Conservation (phyloP, 352 stramenopile genomes). For the Globisporangium megalacanthum region DNA sequence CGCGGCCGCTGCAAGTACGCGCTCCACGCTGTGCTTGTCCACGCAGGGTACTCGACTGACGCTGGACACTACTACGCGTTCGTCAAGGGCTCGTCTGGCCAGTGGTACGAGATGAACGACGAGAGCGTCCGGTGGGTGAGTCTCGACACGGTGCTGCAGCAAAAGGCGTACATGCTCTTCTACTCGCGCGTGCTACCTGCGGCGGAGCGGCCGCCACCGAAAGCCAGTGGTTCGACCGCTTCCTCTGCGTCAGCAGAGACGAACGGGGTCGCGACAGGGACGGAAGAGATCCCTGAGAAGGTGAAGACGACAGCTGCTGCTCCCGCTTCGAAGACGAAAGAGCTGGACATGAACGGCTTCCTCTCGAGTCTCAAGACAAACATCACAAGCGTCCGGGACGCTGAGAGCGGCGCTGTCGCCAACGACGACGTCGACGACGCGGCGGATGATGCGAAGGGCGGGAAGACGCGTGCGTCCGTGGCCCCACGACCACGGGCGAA, state of each 20-base stretch:
- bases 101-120: constrained; percentile 93
- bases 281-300: constrained; percentile 12
- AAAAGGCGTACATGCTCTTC: constrained; percentile 91
- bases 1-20: constrained; percentile 59
- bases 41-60: constrained; percentile 83
- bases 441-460: constrained; percentile 7
- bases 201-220: constrained; percentile 30
- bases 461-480: constrained; percentile 4
- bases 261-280: constrained; percentile 1
- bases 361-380: constrained; percentile 54
- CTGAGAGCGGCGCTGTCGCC: constrained; percentile 7
- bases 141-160: constrained; percentile 78
- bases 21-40: constrained; percentile 80
- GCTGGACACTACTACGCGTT: constrained; percentile 91
- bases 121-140: constrained; percentile 83
- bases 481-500: constrained; percentile 6
- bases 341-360: constrained; percentile 65
- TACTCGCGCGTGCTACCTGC: constrained; percentile 69
- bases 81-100: constrained; percentile 79
- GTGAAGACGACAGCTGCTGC: too few species aligned
- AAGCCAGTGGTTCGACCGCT: constrained; percentile 12
- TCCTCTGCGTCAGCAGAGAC: too few species aligned
- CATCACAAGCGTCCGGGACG: constrained; percentile 8
- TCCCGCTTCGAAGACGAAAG: constrained; percentile 19
- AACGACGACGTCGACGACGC: not conserved